Conservation (phyloP, 2,329 filamentous ascomycete genomes). For the Trichophyton verrucosum region DNA sequence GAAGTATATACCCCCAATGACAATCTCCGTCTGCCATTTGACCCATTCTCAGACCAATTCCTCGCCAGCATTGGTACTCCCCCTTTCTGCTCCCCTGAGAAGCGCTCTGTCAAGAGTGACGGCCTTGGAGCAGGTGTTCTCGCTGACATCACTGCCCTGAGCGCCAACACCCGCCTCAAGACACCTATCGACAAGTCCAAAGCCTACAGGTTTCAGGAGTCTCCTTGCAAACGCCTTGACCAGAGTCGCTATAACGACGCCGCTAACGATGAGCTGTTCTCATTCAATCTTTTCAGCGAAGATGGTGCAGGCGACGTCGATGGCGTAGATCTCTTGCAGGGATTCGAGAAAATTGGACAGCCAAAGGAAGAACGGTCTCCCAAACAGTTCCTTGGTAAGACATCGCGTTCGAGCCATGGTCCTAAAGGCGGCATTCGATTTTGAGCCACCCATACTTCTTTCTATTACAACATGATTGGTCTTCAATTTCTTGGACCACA, state of each 20-base stretch:
- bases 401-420: constrained; percentile 16
- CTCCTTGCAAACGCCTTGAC: constrained; percentile 28
- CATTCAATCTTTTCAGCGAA: constrained; percentile 36
- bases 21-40: constrained; percentile 40
- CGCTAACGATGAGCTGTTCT: constrained; percentile 35
- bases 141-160: constrained; percentile 30
- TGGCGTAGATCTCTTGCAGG: constrained; percentile 35
- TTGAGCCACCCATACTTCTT: neutral
- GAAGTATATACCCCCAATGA: constrained; percentile 25
- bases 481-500: neutral
- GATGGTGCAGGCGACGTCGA: constrained; percentile 33
- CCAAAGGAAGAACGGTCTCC: constrained; percentile 24
- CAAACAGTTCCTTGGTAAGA: constrained; percentile 22
- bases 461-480: neutral
- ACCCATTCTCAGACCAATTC: constrained; percentile 41
- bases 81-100: constrained; percentile 42
- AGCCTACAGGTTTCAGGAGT: constrained; percentile 26
- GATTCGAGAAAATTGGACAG: constrained; percentile 37
- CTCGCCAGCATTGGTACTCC: constrained; percentile 28
- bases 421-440: constrained; percentile 12
- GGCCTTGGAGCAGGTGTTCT: constrained; percentile 42
- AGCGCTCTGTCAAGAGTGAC: constrained; percentile 39
- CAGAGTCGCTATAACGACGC: constrained; percentile 24
- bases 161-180: constrained; percentile 25
- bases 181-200: constrained; percentile 23